phyloP scores from a whole-genome alignment of 202 grass and related monocot genomes.

The Setaria viridis region DNA sequence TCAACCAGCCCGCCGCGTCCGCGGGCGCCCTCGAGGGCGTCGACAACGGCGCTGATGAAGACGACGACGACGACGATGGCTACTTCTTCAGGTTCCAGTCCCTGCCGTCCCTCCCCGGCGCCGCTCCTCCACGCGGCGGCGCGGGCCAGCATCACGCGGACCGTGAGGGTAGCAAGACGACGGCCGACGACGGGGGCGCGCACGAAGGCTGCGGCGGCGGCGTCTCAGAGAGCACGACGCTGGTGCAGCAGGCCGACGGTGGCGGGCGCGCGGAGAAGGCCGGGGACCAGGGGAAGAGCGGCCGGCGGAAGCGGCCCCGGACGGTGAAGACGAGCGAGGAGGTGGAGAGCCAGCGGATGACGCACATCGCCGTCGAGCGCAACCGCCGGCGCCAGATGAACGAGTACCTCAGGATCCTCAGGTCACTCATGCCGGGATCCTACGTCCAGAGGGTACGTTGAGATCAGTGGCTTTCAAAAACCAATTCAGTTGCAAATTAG shows the following conservation, averaged over 20 bases:
- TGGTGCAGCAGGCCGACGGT: conserved; percentile 40
- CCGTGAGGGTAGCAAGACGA: conserved; percentile 52
- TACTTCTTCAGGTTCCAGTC: conserved; percentile 77
- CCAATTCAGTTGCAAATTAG: neutral
- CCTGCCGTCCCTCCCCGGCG: conserved; percentile 22
- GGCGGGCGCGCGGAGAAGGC: conserved; percentile 44
- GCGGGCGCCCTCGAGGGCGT: neutral
- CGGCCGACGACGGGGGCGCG: conserved; percentile 29
- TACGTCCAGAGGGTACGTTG: conserved; percentile 85
- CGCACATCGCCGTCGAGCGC: conserved; percentile 97
- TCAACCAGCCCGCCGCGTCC: conserved; percentile 63
- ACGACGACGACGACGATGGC: conserved; percentile 40
- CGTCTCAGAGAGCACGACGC: conserved; percentile 52
- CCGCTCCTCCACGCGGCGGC: neutral
- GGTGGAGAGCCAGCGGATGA: conserved; percentile 99
- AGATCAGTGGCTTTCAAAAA: neutral
- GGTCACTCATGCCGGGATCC: conserved; percentile 89
- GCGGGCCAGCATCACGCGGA: neutral
- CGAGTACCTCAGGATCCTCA: conserved; percentile 82
- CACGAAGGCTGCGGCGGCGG: conserved; percentile 22
- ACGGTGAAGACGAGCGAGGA: conserved; percentile 88
- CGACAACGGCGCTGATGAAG: conserved; percentile 6
- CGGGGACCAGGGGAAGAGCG: conserved; percentile 53
- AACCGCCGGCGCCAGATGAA: conserved; percentile 95
- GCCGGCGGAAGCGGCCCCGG: conserved; percentile 71